Evolutionary conservation across 2,329 filamentous ascomycete genomes (phyloP), one percentile per base, ranked within the genome.

Genomic region (Tolypocladium tropicale): DNA sequence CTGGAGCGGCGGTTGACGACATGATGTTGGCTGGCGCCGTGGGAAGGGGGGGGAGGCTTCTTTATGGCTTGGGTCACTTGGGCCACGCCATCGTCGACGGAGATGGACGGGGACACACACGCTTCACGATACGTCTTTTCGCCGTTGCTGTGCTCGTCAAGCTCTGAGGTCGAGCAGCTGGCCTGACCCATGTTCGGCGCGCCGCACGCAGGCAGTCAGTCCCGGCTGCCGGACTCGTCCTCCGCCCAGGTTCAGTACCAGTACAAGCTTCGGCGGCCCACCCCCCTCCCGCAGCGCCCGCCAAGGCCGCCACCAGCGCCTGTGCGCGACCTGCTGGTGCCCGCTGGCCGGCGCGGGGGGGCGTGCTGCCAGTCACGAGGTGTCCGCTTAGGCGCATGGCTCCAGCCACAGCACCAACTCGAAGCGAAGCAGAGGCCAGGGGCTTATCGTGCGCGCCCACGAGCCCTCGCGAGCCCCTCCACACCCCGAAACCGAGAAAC

Each of bases 1-100:
- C 9, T 10, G 14, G 36, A 10, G 18, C 37, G 21, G 37, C 7
- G 4, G 4, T 11, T 11, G 37, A 10, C 37, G 46, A 51, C 36
- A 41, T 28, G 34, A 25, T 23, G 30, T 23, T 16, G 49, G 41
- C 49, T 11, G 37, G 16, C 18, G 18, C 18, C 46, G 18, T 32
- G 46, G 5, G 55, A 52, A 9, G 48, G 56, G 16, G n/a, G 57
- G 53, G 57, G 57, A 56, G 55, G 23, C 52, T 50, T 49, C 55
- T 54, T 60, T 55, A 56, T 58, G 57, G 55, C 52, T 41, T 57
- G 49, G 30, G 33, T 55, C 58, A 58, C 56, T 59, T 56, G 55
- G 33, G 34, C 41, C 58, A 61, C 59, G 57, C 59, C 59, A 57
- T 55, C 53, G 59, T 60, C 46, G n/a, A 54, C 39, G 54, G 54